phyloP scores from a whole-genome alignment of 2,329 filamentous ascomycete genomes.

The Lachnellula hyalina region DNA sequence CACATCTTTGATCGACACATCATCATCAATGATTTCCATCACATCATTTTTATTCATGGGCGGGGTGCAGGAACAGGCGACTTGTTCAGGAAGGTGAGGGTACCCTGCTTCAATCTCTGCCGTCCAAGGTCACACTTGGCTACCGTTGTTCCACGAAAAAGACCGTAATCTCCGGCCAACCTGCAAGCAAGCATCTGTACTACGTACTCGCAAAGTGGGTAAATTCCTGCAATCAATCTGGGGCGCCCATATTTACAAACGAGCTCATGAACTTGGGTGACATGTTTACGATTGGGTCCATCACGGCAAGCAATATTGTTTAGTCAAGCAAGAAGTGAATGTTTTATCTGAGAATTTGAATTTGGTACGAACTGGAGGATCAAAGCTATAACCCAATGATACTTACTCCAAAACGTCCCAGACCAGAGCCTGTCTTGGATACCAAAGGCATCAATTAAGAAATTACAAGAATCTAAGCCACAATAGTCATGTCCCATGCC shows the following conservation, averaged over 20 bases:
- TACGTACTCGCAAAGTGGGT: not conserved
- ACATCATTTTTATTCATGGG: not conserved
- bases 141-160: not conserved
- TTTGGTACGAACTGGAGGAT: not conserved
- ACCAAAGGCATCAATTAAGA: constrained; percentile 1
- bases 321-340: not conserved
- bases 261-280: too few species aligned
- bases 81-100: not conserved
- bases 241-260: too few species aligned
- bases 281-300: not conserved
- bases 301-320: not conserved
- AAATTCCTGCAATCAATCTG: too few species aligned
- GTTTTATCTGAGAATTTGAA: constrained; percentile 1
- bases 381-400: too few species aligned
- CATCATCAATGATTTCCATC: not conserved
- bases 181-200: not conserved
- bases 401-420: not conserved
- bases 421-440: not conserved
- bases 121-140: not conserved
- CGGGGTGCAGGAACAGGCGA: not conserved
- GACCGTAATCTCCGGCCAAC: not conserved
- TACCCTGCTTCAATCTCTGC: not conserved
- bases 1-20: not conserved
- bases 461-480: constrained; percentile 13
- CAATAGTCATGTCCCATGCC: not conserved